Percentiles rank a stretch among this genome's conserved stretches.
phyloP scores from a whole-genome alignment of 2,329 filamentous ascomycete genomes.

The Exophiala bonariae region DNA sequence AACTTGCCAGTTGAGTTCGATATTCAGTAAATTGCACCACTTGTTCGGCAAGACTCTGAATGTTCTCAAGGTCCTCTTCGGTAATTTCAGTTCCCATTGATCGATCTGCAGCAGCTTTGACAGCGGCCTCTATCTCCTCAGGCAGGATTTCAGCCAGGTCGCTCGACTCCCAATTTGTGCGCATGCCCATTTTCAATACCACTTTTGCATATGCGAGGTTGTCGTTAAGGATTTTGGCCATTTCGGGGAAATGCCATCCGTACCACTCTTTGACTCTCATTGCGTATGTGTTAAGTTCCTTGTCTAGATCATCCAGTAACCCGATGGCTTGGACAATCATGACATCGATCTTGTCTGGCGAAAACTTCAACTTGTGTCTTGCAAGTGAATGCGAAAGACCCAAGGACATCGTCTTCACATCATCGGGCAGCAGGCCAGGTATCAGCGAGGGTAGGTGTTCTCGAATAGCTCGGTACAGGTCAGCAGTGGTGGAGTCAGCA shows the following conservation, averaged over 20 bases:
- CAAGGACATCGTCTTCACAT: constrained; percentile 90
- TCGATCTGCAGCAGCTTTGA: constrained; percentile 93
- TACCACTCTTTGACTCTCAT: constrained; percentile 99
- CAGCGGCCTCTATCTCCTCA: constrained; percentile 86
- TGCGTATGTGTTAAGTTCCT: constrained; percentile 97
- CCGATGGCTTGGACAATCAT: constrained; percentile 99
- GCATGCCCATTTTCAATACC: constrained; percentile 85
- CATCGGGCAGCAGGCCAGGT: constrained; percentile 79
- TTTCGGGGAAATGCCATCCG: constrained; percentile 98
- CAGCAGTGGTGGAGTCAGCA: constrained; percentile 77
- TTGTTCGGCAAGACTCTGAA: constrained; percentile 86
- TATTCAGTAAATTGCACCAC: constrained; percentile 91
- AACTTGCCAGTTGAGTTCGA: constrained; percentile 81
- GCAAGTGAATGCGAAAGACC: constrained; percentile 97
- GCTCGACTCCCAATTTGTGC: constrained; percentile 71
- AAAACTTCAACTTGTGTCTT: constrained; percentile 98
- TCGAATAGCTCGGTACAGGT: constrained; percentile 92
- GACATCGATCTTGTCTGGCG: constrained; percentile 95
- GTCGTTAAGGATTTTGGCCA: constrained; percentile 96
- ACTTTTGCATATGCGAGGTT: constrained; percentile 91
- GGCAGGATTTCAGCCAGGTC: constrained; percentile 90
- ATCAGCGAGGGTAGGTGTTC: constrained; percentile 88
- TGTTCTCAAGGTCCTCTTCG: constrained; percentile 88
- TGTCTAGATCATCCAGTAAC: constrained; percentile 92
- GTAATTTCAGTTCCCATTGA: constrained; percentile 99